Base-by-base conservation (phyloP, 108 stramenopile species). In the Discostella pseudostelligera region DNA sequence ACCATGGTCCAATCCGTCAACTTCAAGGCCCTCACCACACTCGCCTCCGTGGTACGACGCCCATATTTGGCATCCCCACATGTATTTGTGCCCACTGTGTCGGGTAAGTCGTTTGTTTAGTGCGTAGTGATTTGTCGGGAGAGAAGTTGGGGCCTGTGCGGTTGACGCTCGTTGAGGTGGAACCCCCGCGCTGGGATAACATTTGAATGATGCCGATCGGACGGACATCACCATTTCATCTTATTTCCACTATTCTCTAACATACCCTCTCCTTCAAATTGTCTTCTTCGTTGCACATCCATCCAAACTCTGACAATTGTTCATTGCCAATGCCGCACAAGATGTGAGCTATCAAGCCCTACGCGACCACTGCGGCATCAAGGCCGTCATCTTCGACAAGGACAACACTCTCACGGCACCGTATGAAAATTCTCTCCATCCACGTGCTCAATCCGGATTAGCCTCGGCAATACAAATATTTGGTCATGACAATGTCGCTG, bases 391-490 rank as follows among this genome's bases (percentile, higher is more conserved):
- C 47, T 90, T 92, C 61, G 94, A 95, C 76, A 95, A 97, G 68
- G 96, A 97, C 79, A 97, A 97, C 62, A 97, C 96, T 9, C 70
- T 97, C 56, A 97, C 96, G 8, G 90, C 92, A 10, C 96, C 96
- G 35, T 97, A 97, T 65, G 86, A 65, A 51, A 87, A 77, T 56
- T 63, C 29, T 16, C 59, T 91, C 32, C 96, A 97, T 57, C 78
- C 78, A 2, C 56, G 67, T 17, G 90, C 87, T 8, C 51, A 59
- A 14, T 25, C n/a, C 7, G 95, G 90, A 22, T 50, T 93, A 8
- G 64, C 82, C 60, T 62, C 57, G 16, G 95, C 93, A 40, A 46
- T 86, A 20, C 75, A 86, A 21, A 79, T 73, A 0, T 97, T 97
- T 70, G 92, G 94, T 13, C 53, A 39, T 8, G 60, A 79, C 1